These are phyloP conservation scores for Pulicaria dysenterica DNA, from an alignment of 129 eudicot species.

Conservation along the genomic window DNA sequence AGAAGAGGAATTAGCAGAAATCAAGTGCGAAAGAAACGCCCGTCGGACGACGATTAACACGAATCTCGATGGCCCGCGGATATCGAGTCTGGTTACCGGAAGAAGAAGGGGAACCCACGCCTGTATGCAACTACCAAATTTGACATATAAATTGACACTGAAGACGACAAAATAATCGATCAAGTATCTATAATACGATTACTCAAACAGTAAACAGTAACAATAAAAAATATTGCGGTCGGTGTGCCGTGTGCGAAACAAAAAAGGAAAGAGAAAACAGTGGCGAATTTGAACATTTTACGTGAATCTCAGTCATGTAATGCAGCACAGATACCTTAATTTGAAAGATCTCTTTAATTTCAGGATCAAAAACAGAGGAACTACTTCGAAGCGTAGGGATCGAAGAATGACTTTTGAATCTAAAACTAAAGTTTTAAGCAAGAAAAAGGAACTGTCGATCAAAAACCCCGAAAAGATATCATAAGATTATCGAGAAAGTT, in stretches of 20 bases:
- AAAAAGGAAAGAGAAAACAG: background rate
- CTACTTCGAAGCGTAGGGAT: slow-evolving; percentile 8
- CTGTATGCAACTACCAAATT: background rate
- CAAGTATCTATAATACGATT: background rate
- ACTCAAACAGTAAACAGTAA: background rate
- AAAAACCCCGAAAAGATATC: background rate
- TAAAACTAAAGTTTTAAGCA: background rate
- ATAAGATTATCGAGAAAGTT: background rate
- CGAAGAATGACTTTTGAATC: background rate
- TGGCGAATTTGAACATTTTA: background rate
- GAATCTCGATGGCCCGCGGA: slow-evolving; percentile 10
- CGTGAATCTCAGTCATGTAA: background rate
- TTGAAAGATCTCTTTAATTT: background rate
- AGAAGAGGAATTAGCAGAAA: slow-evolving; percentile 9
- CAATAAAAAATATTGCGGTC: background rate
- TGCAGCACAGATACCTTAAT: background rate
- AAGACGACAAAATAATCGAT: background rate
- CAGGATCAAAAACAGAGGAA: background rate
- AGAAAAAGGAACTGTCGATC: background rate
- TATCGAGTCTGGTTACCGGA: slow-evolving; percentile 6
- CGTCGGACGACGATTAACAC: no score
- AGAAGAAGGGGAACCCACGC: background rate
- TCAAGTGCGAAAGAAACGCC: background rate
- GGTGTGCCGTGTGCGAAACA: background rate
- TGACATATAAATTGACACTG: slow-evolving; percentile 13